Percentiles rank a stretch among this genome's conserved stretches.
phyloP scores from a whole-genome alignment of 495 filamentous ascomycete species.

The Gamarada debralockiae region DNA sequence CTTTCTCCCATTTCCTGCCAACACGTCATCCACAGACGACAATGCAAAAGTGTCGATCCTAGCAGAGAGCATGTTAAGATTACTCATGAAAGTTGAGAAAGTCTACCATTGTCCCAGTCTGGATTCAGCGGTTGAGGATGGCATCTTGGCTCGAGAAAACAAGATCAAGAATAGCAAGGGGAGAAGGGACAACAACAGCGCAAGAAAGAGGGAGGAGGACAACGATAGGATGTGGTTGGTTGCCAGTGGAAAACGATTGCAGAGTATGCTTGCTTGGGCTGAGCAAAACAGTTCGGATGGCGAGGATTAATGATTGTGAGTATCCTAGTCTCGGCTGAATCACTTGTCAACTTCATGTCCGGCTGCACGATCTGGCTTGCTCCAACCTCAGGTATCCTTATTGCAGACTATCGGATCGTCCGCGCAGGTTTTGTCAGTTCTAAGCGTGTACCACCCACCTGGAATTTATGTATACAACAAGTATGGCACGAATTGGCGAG shows the following conservation, averaged over 20 bases:
- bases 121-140: conserved; percentile 50
- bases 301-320: not conserved
- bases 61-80: conserved; percentile 65
- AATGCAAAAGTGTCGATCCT: conserved; percentile 79
- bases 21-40: conserved; percentile 55
- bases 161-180: conserved; percentile 25
- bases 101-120: conserved; percentile 44
- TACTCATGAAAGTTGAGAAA: conserved; percentile 41
- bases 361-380: no score
- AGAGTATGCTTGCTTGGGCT: conserved; percentile 23
- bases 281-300: conserved; percentile 15
- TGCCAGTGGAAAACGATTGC: conserved; percentile 24
- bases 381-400: no score
- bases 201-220: conserved; percentile 25
- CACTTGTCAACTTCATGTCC: no score
- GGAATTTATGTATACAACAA: no score
- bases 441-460: no score
- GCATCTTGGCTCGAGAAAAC: conserved; percentile 56
- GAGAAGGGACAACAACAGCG: conserved; percentile 21
- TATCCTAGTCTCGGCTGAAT: no score
- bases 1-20: conserved; percentile 71
- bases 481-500: no score
- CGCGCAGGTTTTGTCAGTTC: no score
- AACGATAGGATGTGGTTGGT: conserved; percentile 18
- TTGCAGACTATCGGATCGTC: no score